Conservation (phyloP, 495 filamentous ascomycete genomes). For the Aspergillus panamensis region DNA sequence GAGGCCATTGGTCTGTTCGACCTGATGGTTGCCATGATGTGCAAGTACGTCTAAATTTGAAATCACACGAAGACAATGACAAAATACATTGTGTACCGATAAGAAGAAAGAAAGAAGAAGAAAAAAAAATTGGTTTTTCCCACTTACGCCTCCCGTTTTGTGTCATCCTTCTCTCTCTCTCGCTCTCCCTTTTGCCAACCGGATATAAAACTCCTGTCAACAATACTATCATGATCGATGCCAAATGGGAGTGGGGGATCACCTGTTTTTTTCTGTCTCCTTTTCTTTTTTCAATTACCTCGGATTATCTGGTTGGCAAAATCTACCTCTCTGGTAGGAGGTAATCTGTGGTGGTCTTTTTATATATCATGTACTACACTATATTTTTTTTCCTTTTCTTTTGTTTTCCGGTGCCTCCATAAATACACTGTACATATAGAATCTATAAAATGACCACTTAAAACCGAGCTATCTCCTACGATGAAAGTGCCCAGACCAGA, state of each 20-base stretch:
- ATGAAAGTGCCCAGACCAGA: neutral
- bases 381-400: conserved; percentile 20
- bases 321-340: conserved; percentile 13
- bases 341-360: conserved; percentile 31
- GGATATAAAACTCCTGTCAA: conserved; percentile 1
- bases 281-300: neutral
- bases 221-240: neutral
- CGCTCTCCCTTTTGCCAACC: neutral
- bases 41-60: conserved; percentile 57
- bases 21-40: conserved; percentile 89
- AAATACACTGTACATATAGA: conserved; percentile 47
- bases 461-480: conserved; percentile 4
- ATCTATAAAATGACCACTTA: conserved; percentile 38
- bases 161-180: no score
- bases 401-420: conserved; percentile 18
- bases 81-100: conserved; percentile 7
- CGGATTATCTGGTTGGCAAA: conserved; percentile 2
- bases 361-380: conserved; percentile 33
- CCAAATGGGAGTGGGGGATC: neutral
- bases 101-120: neutral
- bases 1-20: conserved; percentile 93
- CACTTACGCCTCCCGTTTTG: neutral
- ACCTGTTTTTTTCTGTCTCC: neutral
- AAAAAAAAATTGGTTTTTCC: conserved; percentile 4
- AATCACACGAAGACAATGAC: neutral